Evolutionary conservation across 106 monocot genomes (phyloP).

Genomic region (Posidonia australis): DNA sequence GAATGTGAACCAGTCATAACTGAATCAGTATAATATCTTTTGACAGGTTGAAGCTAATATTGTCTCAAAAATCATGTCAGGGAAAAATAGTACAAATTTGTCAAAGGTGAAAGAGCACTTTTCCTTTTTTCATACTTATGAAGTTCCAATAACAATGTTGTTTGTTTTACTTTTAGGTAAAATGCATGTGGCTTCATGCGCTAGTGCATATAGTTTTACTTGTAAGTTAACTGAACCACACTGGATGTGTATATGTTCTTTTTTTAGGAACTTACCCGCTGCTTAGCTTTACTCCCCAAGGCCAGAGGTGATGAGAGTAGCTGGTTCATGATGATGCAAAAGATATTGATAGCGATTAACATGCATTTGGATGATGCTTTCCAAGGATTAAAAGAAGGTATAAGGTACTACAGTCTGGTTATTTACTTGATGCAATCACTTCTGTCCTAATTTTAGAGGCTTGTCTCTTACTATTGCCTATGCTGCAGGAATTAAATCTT

Average conservation of each 20-base stretch:
- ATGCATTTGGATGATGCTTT: slow-evolving; percentile 54
- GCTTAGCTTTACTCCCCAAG: slow-evolving; percentile 67
- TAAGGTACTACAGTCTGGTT: neutral
- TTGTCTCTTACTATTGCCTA: neutral
- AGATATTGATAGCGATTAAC: slow-evolving; percentile 58
- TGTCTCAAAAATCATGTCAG: slow-evolving; percentile 51
- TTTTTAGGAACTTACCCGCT: slow-evolving; percentile 42
- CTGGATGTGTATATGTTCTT: neutral
- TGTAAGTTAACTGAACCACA: neutral
- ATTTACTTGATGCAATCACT: neutral
- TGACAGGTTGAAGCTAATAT: slow-evolving; percentile 63
- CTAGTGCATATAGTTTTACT: neutral
- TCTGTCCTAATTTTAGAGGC: neutral
- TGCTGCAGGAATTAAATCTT: slow-evolving; percentile 43
- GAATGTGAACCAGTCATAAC: neutral
- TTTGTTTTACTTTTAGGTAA: too few species aligned
- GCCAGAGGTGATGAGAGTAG: slow-evolving; percentile 53
- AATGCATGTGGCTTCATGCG: neutral
- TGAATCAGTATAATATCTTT: slow-evolving; percentile 1
- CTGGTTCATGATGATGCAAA: slow-evolving; percentile 66
- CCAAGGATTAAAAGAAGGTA: slow-evolving; percentile 82
- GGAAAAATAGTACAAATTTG: slow-evolving; percentile 27
- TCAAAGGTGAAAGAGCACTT: slow-evolving; percentile 37
- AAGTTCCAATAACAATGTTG: too few species aligned
- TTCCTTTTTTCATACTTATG: neutral